These are phyloP conservation scores for Silene uniflora DNA, from an alignment of 148 eudicot genomes.

Conservation along the genomic window DNA sequence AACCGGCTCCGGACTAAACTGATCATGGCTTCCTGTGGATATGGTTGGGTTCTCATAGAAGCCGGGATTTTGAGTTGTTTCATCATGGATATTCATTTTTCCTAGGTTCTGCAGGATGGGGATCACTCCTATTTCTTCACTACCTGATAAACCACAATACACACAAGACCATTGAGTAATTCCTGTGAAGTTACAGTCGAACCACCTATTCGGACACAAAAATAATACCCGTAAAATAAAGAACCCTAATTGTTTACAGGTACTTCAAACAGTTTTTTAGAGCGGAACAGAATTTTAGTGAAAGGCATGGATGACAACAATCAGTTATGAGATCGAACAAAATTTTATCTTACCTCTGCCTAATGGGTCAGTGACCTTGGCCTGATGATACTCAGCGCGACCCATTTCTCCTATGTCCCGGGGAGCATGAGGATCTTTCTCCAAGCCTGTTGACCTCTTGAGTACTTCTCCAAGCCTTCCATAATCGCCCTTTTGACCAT, in stretches of 20 bases:
- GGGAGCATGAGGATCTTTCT: conserved; percentile 35
- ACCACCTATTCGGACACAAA: too few relatives aligned
- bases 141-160: conserved; percentile 22
- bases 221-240: too few relatives aligned
- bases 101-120: conserved; percentile 42
- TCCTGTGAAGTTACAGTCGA: too few relatives aligned
- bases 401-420: conserved; percentile 3
- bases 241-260: too few relatives aligned
- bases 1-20: conserved; percentile 39
- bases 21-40: conserved; percentile 51
- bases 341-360: conserved; percentile 31
- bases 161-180: too few relatives aligned
- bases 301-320: too few relatives aligned
- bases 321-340: too few relatives aligned
- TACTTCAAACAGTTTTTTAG: too few relatives aligned
- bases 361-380: conserved; percentile 52
- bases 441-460: conserved; percentile 21
- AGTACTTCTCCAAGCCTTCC: conserved; percentile 14
- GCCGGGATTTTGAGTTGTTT: not conserved
- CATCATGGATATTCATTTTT: conserved; percentile 35
- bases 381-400: conserved; percentile 36
- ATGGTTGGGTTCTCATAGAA: not conserved
- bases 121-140: conserved; percentile 34
- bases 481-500: not conserved
- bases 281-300: too few relatives aligned